These are phyloP conservation scores for Penicillium arizonense DNA, from an alignment of 495 filamentous ascomycete species.

Conservation along the genomic window DNA sequence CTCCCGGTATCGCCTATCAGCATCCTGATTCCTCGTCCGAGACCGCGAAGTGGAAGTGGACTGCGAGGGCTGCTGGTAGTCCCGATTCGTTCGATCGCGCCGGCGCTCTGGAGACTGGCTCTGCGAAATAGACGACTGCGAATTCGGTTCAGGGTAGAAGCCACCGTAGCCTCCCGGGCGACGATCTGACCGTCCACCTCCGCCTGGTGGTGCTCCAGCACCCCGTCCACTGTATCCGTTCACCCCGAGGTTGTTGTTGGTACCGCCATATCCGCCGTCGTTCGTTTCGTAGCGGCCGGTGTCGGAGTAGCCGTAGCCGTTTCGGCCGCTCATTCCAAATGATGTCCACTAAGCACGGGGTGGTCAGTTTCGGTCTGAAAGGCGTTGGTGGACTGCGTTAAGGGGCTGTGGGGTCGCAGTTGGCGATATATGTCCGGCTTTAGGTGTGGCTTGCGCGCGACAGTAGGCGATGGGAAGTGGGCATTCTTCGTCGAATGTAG, in stretches of 20 bases:
- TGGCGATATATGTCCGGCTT: conserved; percentile 1
- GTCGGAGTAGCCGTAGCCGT: conserved; percentile 43
- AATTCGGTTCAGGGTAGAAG: conserved; percentile 37
- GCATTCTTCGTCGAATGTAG: conserved; percentile 20
- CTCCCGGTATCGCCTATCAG: conserved; percentile 28
- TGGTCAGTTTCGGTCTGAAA: conserved; percentile 3
- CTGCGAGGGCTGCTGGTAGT: conserved; percentile 23
- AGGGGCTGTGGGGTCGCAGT: conserved; percentile 19
- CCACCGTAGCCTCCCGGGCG: conserved; percentile 48
- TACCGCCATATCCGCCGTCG: conserved; percentile 37
- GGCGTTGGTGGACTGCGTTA: conserved; percentile 17
- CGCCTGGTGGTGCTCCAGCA: conserved; percentile 10
- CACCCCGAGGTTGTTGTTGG: conserved; percentile 25
- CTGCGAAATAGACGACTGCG: conserved; percentile 23
- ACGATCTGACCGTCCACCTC: conserved; percentile 27
- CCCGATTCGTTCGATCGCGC: conserved; percentile 36
- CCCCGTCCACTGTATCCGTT: conserved; percentile 33
- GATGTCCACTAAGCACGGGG: conserved; percentile 1
- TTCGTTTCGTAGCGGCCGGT: conserved; percentile 36
- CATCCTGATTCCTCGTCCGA: conserved; percentile 33
- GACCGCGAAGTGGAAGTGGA: conserved; percentile 29
- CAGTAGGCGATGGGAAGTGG: conserved; percentile 3
- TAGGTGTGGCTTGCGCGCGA: conserved; percentile 17
- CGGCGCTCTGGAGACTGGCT: conserved; percentile 35
- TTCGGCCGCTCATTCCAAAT: conserved; percentile 44